phyloP scores from a whole-genome alignment of 2,329 filamentous ascomycete species.

The Ophioceras dolichostomum region DNA sequence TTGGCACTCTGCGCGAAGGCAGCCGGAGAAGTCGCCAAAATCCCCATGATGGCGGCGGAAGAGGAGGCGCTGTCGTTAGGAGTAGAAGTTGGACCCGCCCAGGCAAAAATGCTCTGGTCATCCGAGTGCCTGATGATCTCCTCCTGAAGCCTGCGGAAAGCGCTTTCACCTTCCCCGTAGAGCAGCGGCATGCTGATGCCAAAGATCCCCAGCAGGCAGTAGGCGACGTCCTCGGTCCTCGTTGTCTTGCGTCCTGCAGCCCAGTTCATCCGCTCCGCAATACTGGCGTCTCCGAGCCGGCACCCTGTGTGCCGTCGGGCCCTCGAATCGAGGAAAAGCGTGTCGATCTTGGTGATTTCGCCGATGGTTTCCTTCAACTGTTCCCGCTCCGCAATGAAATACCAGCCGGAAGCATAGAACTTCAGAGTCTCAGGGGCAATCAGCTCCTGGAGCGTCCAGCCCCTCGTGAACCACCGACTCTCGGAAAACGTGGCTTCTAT shows the following conservation, averaged over 20 bases:
- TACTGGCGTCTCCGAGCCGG: constrained; percentile 4
- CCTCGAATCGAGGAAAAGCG: constrained; percentile 11
- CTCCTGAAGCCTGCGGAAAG: constrained; percentile 13
- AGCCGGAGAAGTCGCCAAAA: constrained; percentile 6
- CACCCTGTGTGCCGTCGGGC: neutral
- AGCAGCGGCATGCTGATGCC: constrained; percentile 16
- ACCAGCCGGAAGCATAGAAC: constrained; percentile 11
- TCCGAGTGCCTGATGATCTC: constrained; percentile 14
- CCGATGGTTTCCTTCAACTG: constrained; percentile 7
- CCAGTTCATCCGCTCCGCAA: constrained; percentile 15
- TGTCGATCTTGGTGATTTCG: constrained; percentile 16
- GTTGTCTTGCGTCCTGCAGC: constrained; percentile 10
- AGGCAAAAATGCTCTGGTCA: constrained; percentile 18
- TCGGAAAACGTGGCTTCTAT: neutral
- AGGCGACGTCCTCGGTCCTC: constrained; percentile 13
- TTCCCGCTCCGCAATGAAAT: constrained; percentile 7
- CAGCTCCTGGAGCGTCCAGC: constrained; percentile 13
- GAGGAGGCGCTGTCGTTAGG: too few relatives aligned
- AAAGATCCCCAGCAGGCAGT: constrained; percentile 16
- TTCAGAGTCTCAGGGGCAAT: constrained; percentile 8
- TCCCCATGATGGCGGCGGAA: constrained; percentile 1
- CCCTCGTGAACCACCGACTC: constrained; percentile 8
- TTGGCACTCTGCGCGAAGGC: constrained; percentile 4
- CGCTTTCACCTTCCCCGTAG: constrained; percentile 15
- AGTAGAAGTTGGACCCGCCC: constrained; percentile 6